Evolutionary conservation across 1,284 basidiomycete species (phyloP), one percentile per base, ranked within the genome.

Genomic region (Volvariella volvacea): DNA sequence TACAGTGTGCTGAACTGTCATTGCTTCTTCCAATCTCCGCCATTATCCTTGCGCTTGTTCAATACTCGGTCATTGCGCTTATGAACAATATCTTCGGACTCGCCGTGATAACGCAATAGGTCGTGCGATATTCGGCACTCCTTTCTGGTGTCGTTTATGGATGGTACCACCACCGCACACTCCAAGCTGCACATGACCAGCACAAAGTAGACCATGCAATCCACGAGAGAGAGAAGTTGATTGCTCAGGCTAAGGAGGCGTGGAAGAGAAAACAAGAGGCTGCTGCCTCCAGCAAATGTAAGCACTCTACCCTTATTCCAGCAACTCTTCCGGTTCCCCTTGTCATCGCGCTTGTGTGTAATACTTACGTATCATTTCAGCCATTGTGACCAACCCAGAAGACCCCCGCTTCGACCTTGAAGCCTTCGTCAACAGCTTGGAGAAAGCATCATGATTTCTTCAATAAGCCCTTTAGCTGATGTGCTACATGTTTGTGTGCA

Each of bases 321-420:
- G 46, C 39, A 37, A 49, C 36, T 40, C 22, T n/a, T n/a, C n/a
- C n/a, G n/a, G n/a, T n/a, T 71, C 8, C 51, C 30, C 34, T 19
- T 21, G 17, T 15, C 32, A 43, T 40, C n/a, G 20, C n/a, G 19
- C 17, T n/a, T 48, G 14, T 31, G 20, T 39, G n/a, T 56, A 43
- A 51, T 50, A 58, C 46, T 37, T 44, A 31, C 17, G 47, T 51
- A 45, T 49, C n/a, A 7, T 36, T 6, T n/a, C n/a, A 36, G 19
- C 19, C 19, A 36, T 40, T 46, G 71, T 95, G 55, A 88, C 90
- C 52, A 82, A 99, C 72, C 91, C 93, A 41, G 93, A 98, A 59
- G 85, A 95, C 68, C 91, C 94, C 50, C 83, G 80, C 54, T 99
- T 99, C 70, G 94, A 99, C 75, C 75, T 98, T 61, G 95, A 98